Evolutionary conservation across 176 grass and related monocot genomes (phyloP).

Genomic region (Triticum urartu): DNA sequence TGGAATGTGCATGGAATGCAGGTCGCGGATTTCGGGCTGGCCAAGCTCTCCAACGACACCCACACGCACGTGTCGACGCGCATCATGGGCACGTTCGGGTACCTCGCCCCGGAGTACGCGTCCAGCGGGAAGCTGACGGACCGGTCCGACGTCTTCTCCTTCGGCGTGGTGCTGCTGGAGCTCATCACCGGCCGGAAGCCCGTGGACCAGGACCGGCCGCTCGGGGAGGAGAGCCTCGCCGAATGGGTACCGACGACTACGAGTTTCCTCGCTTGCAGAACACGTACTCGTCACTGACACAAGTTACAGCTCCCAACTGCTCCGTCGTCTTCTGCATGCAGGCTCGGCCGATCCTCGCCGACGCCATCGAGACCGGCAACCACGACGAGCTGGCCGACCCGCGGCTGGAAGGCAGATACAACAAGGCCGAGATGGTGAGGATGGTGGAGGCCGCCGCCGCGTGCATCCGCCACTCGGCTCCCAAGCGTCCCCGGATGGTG

Average conservation of each 20-base stretch:
- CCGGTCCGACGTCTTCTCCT: constrained; percentile 85
- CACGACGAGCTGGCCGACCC: constrained; percentile 51
- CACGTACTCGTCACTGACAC: not conserved
- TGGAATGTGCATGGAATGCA: not conserved
- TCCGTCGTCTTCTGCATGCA: not conserved
- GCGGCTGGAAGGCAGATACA: constrained; percentile 47
- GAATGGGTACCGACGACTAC: constrained; percentile 55
- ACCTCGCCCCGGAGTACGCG: constrained; percentile 83
- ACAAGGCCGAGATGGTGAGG: constrained; percentile 45
- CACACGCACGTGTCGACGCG: constrained; percentile 72
- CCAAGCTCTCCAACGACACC: constrained; percentile 65
- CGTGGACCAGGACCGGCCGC: constrained; percentile 49
- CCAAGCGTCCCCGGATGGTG: constrained; percentile 67
- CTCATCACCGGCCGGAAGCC: constrained; percentile 82
- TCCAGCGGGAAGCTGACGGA: constrained; percentile 85
- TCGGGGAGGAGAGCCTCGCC: constrained; percentile 79
- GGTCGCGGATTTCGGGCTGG: constrained; percentile 95
- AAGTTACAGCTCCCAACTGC: not conserved
- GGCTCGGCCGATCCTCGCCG: constrained; percentile 57
- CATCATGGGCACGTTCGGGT: constrained; percentile 92
- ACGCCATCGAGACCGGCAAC: constrained; percentile 52
- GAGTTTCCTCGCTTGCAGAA: not conserved
- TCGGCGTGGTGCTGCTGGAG: constrained; percentile 87
- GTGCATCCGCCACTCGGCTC: constrained; percentile 72
- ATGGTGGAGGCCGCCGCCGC: constrained; percentile 84